Evolutionary conservation across 139 green algal genomes (phyloP), one percentile per base, ranked within the genome.

Genomic region (Haematococcus sp.): DNA sequence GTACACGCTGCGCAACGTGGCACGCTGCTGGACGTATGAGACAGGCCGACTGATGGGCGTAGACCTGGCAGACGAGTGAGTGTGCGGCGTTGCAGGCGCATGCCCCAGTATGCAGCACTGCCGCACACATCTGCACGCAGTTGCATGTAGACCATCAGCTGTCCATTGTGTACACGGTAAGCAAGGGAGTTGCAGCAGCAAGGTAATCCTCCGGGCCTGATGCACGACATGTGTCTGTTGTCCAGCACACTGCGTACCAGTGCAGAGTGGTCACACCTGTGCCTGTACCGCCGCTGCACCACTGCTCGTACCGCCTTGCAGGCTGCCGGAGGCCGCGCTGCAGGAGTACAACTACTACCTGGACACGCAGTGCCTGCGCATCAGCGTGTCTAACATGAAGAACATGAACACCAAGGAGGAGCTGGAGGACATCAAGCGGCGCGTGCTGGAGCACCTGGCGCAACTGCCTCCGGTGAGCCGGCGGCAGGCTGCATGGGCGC

Each of bases 1-100:
- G 16, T 99, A 99, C 88, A 99, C 96, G 19, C 94, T 99, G 78
- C 91, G 96, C 75, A 99, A 99, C 76, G 96, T 99, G 31, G 91
- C 94, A 5, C 87, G 96, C 44, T 99, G 96, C 87, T 99, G 96
- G 96, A 91, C 85, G 74, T 99, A 97, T 75, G 96, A 99, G 88
- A 98, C 96, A 15, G 94, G 90, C 2, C 87, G 89, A 7, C 76
- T 97, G 71, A 89, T 95, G 77, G 91, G 88, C 13, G 32, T 89
- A 22, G 93, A 97, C 68, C 82, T 98, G 33, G 80, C 85, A 2
- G 93, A 98, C 77, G 67, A 80, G 76, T 84, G 74, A 63, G 74
- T 69, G 34, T 4, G 27, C 17, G 58, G 58, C 4, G n/a, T 20
- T 33, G 58, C n/a, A 34, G 20, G 23, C 4, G 58, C n/a, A 35